Percentiles rank a stretch among this genome's conserved stretches.
phyloP scores from a whole-genome alignment of 1,284 basidiomycete species.

The Sporisorium scitamineum region DNA sequence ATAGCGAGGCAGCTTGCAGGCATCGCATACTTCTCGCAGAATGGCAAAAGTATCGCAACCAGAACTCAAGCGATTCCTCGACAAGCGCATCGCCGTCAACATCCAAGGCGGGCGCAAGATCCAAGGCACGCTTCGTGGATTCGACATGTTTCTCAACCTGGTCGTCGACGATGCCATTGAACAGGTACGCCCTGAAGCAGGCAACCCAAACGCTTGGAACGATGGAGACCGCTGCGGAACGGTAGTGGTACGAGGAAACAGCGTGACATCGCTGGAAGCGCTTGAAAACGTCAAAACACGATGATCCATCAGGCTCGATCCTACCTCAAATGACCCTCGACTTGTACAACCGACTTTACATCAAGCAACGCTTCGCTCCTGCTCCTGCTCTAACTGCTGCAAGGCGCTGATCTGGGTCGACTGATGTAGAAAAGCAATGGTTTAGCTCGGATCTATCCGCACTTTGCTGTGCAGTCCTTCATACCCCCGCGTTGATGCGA shows the following conservation, averaged over 20 bases:
- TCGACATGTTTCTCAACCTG: slow-evolving; percentile 98
- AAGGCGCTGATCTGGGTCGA: not conserved
- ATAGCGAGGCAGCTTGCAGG: not conserved
- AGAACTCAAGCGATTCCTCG: slow-evolving; percentile 82
- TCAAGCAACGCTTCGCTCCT: not conserved
- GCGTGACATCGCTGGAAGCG: slow-evolving; percentile 66
- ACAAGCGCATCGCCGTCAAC: slow-evolving; percentile 94
- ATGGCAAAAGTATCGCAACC: slow-evolving; percentile 68
- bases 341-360: not conserved
- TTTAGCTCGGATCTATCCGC: not conserved
- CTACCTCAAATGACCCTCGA: not conserved
- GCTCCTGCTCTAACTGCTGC: not conserved
- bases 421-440: not conserved
- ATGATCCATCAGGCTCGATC: slow-evolving; percentile 12
- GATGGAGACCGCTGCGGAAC: slow-evolving; percentile 63
- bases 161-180: slow-evolving; percentile 96
- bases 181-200: slow-evolving; percentile 77
- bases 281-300: slow-evolving; percentile 63
- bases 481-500: not conserved
- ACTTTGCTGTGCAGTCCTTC: not conserved
- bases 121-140: slow-evolving; percentile 93
- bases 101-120: slow-evolving; percentile 96
- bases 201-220: slow-evolving; percentile 55
- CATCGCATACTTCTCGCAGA: slow-evolving; percentile 4
- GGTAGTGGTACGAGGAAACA: slow-evolving; percentile 67